Conservation (phyloP, 1,284 basidiomycete genomes). For the Cutaneotrichosporon cutaneum region DNA sequence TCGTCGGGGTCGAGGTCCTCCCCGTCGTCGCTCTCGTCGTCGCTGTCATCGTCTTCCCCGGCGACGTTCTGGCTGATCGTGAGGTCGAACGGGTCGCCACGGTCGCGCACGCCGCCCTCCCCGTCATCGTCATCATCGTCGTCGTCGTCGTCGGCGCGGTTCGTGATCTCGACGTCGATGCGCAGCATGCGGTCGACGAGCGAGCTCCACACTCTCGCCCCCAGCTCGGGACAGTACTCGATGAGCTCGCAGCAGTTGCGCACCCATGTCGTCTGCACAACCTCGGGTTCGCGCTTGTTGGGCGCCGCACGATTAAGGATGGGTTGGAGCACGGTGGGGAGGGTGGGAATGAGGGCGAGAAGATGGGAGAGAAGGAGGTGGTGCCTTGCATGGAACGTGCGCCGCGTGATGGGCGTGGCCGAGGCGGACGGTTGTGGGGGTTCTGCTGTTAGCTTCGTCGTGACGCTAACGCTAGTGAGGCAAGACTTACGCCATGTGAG, state of each 20-base stretch:
- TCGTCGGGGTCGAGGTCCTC: conserved; percentile 53
- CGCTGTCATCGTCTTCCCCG: conserved; percentile 47
- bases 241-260: conserved; percentile 83
- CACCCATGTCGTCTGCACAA: conserved; percentile 84
- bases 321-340: conserved; percentile 80
- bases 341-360: conserved; percentile 82
- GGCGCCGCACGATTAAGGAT: conserved; percentile 83
- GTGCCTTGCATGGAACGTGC: conserved; percentile 79
- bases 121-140: conserved; percentile 64
- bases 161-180: conserved; percentile 97
- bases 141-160: conserved; percentile 89
- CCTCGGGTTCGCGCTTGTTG: conserved; percentile 82
- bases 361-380: conserved; percentile 83
- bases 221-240: conserved; percentile 84
- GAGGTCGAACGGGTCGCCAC: conserved; percentile 79
- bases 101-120: conserved; percentile 60
- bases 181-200: conserved; percentile 90
- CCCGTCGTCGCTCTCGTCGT: conserved; percentile 61
- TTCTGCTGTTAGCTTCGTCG: conserved; percentile 6
- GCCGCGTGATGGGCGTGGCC: conserved; percentile 62
- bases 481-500: conserved; percentile 77
- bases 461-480: no score
- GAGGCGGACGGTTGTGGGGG: background rate
- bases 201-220: conserved; percentile 76
- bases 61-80: conserved; percentile 64